phyloP scores from a whole-genome alignment of 345 rosid genomes.

The Kandelia obovata region DNA sequence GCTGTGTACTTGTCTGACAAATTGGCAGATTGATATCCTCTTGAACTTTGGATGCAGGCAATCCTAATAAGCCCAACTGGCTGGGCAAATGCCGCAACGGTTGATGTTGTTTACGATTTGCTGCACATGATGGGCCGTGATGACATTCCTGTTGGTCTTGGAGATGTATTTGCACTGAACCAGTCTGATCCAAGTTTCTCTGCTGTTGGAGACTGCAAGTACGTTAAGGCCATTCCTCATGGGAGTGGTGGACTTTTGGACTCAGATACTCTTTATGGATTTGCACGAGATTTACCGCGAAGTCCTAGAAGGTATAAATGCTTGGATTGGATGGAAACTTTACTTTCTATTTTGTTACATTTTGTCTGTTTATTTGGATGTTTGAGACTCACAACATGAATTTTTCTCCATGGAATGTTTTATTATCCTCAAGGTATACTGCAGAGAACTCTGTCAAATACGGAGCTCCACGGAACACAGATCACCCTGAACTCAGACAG shows the following conservation, averaged over 20 bases:
- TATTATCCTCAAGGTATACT: slow-evolving; percentile 48
- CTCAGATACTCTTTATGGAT: slow-evolving; percentile 84
- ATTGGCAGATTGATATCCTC: no score
- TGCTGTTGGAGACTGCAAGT: slow-evolving; percentile 75
- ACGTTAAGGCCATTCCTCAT: slow-evolving; percentile 61
- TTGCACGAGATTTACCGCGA: slow-evolving; percentile 74
- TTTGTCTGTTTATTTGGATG: neutral
- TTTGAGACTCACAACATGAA: slow-evolving; percentile 7
- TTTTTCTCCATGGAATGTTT: neutral
- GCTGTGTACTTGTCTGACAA: no score
- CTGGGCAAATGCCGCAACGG: slow-evolving; percentile 94
- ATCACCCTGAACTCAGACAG: slow-evolving; percentile 67
- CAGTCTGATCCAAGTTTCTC: slow-evolving; percentile 51
- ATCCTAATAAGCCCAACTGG: slow-evolving; percentile 80
- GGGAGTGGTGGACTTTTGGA: slow-evolving; percentile 87
- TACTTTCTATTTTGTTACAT: neutral
- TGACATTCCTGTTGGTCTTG: slow-evolving; percentile 81
- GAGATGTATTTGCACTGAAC: slow-evolving; percentile 61
- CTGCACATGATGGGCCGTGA: slow-evolving; percentile 99
- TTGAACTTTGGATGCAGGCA: slow-evolving; percentile 43
- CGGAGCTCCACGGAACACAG: slow-evolving; percentile 77
- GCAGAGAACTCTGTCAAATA: slow-evolving; percentile 58
- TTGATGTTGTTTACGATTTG: slow-evolving; percentile 75
- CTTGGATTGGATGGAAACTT: neutral
- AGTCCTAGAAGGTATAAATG: slow-evolving; percentile 70